These are phyloP conservation scores for Termitomyces sp. DNA, from an alignment of 768 basidiomycete species.

Conservation along the genomic window DNA sequence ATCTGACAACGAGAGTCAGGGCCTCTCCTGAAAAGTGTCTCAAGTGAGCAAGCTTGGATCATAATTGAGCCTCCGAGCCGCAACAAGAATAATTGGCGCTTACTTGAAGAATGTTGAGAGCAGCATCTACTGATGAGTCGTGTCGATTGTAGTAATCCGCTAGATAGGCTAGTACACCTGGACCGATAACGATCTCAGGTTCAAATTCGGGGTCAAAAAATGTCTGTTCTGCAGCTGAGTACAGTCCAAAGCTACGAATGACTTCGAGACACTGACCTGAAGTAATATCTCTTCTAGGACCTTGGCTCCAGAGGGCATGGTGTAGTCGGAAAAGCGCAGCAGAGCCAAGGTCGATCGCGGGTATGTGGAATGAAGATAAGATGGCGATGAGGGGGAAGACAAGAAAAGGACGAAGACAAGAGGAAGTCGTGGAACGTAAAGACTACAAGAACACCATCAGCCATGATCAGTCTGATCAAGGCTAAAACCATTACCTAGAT, in stretches of 20 bases:
- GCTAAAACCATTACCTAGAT: conserved; percentile 45
- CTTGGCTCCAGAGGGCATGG: conserved; percentile 39
- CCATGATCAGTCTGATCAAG: background rate
- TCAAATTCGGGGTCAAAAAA: conserved; percentile 64
- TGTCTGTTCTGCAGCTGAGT: conserved; percentile 31
- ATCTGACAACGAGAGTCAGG: conserved; percentile 35
- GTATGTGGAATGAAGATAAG: conserved; percentile 56
- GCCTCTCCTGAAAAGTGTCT: conserved; percentile 66
- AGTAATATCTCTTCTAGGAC: conserved; percentile 50
- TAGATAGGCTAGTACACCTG: conserved; percentile 47
- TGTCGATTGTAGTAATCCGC: conserved; percentile 53
- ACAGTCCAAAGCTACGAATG: background rate
- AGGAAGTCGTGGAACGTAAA: conserved; percentile 47
- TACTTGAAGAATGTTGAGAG: conserved; percentile 61
- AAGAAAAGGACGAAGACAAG: conserved; percentile 61
- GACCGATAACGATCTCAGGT: conserved; percentile 58
- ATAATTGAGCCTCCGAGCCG: background rate
- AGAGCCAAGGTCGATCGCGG: conserved; percentile 53
- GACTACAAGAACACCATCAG: conserved; percentile 29
- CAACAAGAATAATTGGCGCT: background rate
- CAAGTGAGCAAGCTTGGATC: conserved; percentile 49
- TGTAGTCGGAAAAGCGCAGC: conserved; percentile 47
- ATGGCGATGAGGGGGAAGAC: conserved; percentile 48
- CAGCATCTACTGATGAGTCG: conserved; percentile 48
- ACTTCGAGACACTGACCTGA: conserved; percentile 32